Evolutionary conservation across 176 grass and related monocot genomes (phyloP).

Genomic region (Dactylis glomerata): DNA sequence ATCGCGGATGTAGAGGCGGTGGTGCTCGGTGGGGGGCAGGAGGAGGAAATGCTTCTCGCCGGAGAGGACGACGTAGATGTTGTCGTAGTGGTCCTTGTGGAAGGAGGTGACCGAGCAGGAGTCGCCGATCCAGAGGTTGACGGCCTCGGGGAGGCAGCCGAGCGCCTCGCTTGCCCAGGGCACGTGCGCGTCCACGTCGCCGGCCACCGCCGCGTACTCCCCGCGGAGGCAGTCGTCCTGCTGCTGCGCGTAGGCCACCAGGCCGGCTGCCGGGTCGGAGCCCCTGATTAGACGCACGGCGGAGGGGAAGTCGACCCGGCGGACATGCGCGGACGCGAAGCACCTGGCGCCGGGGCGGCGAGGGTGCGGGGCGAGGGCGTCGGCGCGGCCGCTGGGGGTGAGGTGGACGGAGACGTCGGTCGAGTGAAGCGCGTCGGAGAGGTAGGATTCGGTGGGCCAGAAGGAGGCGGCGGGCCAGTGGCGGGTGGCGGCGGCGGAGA

Average conservation of each 20-base stretch:
- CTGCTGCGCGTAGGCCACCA: slow-evolving; percentile 88
- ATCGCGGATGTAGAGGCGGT: slow-evolving; percentile 72
- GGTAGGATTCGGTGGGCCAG: slow-evolving; percentile 70
- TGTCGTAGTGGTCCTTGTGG: slow-evolving; percentile 99
- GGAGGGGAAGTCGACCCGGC: slow-evolving; percentile 56
- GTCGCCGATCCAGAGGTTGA: slow-evolving; percentile 93
- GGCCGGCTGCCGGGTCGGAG: slow-evolving; percentile 35
- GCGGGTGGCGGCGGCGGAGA: slow-evolving; percentile 65
- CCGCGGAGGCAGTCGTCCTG: slow-evolving; percentile 87
- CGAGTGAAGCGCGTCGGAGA: slow-evolving; percentile 48
- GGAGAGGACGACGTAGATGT: slow-evolving; percentile 79
- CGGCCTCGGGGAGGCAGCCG: slow-evolving; percentile 74
- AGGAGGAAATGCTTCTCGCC: slow-evolving; percentile 92
- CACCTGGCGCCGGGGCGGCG: slow-evolving; percentile 17
- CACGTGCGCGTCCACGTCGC: slow-evolving; percentile 80
- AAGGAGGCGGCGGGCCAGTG: slow-evolving; percentile 80
- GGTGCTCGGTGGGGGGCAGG: slow-evolving; percentile 76
- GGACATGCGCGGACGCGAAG: slow-evolving; percentile 73
- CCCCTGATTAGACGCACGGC: slow-evolving; percentile 43
- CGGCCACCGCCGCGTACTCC: slow-evolving; percentile 67
- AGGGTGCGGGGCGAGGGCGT: slow-evolving; percentile 57
- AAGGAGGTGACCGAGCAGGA: slow-evolving; percentile 70
- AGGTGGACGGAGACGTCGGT: slow-evolving; percentile 76
- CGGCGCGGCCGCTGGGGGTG: slow-evolving; percentile 79
- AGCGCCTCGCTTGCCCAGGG: slow-evolving; percentile 87